Conservation (phyloP, 495 filamentous ascomycete species). For the Tuber magnatum region DNA sequence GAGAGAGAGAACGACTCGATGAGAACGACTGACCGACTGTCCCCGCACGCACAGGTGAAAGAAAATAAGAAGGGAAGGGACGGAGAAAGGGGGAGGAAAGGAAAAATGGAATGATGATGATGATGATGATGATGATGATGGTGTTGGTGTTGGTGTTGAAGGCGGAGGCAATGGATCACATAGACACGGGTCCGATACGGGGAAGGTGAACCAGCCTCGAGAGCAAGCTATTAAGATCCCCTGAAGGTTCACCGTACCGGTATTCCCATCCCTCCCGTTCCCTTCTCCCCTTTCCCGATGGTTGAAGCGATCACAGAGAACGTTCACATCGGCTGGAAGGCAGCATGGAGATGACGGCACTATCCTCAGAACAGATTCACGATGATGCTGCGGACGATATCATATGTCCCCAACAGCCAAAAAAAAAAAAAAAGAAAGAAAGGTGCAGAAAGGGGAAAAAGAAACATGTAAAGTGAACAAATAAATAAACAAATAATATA, state of each 20-base stretch:
- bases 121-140: conserved; percentile 2
- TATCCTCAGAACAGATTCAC: neutral
- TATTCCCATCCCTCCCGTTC: neutral
- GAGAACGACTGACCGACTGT: neutral
- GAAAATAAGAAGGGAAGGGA: conserved; percentile 19
- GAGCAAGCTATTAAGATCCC: neutral
- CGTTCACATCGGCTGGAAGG: neutral
- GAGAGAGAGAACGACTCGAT: conserved; percentile 8
- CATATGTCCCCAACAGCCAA: neutral
- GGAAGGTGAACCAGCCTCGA: neutral
- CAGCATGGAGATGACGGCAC: neutral
- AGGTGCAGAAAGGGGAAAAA: neutral
- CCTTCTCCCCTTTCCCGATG: neutral
- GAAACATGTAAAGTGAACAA: neutral
- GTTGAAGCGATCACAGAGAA: neutral
- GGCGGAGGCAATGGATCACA: neutral
- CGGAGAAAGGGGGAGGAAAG: neutral
- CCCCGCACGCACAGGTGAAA: conserved; percentile 23
- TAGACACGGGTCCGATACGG: neutral
- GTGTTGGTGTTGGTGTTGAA: too few relatives aligned
- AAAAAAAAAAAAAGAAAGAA: too few relatives aligned
- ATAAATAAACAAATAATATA: neutral
- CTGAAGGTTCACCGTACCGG: neutral
- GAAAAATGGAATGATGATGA: neutral
- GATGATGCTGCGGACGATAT: neutral